phyloP scores from a whole-genome alignment of 2,329 filamentous ascomycete genomes.

The Botryotinia calthae region DNA sequence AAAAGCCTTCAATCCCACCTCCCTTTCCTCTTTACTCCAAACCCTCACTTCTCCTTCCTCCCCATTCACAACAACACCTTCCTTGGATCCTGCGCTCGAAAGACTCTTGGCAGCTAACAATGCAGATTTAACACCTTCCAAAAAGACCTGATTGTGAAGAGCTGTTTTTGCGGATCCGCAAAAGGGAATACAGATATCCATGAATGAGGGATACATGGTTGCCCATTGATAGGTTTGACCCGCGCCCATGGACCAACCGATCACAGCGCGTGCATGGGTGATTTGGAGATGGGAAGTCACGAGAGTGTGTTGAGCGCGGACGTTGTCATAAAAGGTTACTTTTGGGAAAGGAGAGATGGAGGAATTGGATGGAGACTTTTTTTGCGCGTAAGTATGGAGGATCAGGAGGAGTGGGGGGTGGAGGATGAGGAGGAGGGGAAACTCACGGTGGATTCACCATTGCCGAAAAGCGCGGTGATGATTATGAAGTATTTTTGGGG shows the following conservation, averaged over 20 bases:
- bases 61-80: slow-evolving; percentile 42
- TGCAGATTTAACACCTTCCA: slow-evolving; percentile 62
- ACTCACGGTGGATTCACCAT: slow-evolving; percentile 56
- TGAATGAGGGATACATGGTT: slow-evolving; percentile 51
- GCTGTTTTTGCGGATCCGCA: slow-evolving; percentile 64
- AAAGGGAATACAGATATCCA: slow-evolving; percentile 64
- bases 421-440: neutral
- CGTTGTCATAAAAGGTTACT: slow-evolving; percentile 66
- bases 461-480: slow-evolving; percentile 66
- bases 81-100: slow-evolving; percentile 50
- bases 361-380: slow-evolving; percentile 60
- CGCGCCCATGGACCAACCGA: slow-evolving; percentile 72
- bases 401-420: neutral
- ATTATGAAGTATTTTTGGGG: slow-evolving; percentile 67
- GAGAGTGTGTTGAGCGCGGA: slow-evolving; percentile 62
- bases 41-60: slow-evolving; percentile 41
- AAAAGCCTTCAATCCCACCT: slow-evolving; percentile 65
- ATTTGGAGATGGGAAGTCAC: slow-evolving; percentile 62
- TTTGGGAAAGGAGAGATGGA: slow-evolving; percentile 57
- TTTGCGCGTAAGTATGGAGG: neutral
- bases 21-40: slow-evolving; percentile 54
- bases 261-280: slow-evolving; percentile 57
- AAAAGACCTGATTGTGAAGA: slow-evolving; percentile 65
- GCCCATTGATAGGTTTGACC: slow-evolving; percentile 65
- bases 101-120: slow-evolving; percentile 56